These are phyloP conservation scores for Eutypella sp. DNA, from an alignment of 2,329 filamentous ascomycete species.

Conservation along the genomic window DNA sequence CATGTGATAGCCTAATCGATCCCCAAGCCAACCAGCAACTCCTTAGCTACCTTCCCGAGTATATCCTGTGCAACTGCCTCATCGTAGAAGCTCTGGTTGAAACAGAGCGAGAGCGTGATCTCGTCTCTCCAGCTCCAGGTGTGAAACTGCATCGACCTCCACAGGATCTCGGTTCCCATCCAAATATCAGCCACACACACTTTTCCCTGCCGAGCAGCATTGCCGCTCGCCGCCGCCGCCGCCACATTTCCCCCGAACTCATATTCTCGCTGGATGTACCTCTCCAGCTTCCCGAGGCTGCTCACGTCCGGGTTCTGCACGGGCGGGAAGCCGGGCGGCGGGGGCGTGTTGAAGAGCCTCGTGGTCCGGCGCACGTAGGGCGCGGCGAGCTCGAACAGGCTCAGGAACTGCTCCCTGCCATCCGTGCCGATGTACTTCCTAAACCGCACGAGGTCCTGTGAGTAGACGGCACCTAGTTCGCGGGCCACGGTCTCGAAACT, in stretches of 20 bases:
- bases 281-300: conserved; percentile 14
- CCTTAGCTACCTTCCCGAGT: no score
- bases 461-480: conserved; percentile 13
- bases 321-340: conserved; percentile 6
- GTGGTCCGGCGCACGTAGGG: conserved; percentile 7
- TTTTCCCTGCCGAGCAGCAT: not conserved
- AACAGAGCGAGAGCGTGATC: no score
- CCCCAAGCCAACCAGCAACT: no score
- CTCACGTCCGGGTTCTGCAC: conserved; percentile 16
- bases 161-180: conserved; percentile 15
- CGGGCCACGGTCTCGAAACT: conserved; percentile 10
- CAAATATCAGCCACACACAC: conserved; percentile 9
- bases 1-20: no score
- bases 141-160: conserved; percentile 12
- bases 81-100: no score
- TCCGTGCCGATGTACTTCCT: conserved; percentile 12
- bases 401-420: conserved; percentile 13
- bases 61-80: no score
- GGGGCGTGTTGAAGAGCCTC: conserved; percentile 5
- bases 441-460: conserved; percentile 19
- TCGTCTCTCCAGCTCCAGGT: no score
- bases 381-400: conserved; percentile 8
- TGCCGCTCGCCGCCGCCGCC: not conserved
- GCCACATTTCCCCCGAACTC: no score
- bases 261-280: conserved; percentile 9